phyloP scores from a whole-genome alignment of 1,284 basidiomycete genomes.

The Thelephora terrestris region DNA sequence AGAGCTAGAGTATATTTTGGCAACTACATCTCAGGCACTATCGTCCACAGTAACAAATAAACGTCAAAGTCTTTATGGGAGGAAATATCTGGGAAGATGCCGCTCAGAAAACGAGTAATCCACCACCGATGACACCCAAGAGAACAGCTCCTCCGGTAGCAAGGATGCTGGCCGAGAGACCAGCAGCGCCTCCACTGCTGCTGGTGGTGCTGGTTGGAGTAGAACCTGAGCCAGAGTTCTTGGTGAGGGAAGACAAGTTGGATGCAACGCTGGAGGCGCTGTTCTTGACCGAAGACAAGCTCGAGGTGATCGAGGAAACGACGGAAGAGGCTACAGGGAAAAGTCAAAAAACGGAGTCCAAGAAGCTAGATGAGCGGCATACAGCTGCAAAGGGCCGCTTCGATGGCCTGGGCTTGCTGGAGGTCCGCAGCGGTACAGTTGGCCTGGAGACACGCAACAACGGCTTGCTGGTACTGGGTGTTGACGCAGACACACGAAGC shows the following conservation, averaged over 20 bases:
- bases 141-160: slow-evolving; percentile 9
- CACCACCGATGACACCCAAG: slow-evolving; percentile 10
- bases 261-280: slow-evolving; percentile 1
- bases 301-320: slow-evolving; percentile 2
- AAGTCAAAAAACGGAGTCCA: slow-evolving; percentile 1
- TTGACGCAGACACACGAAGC: slow-evolving; percentile 19
- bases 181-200: slow-evolving; percentile 1
- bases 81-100: neutral
- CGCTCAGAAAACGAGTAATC: slow-evolving; percentile 10
- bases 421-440: slow-evolving; percentile 16
- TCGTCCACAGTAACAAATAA: too few relatives aligned
- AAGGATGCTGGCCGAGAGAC: slow-evolving; percentile 3
- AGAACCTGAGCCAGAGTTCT: neutral
- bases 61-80: neutral
- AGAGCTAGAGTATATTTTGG: too few relatives aligned
- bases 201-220: slow-evolving; percentile 1
- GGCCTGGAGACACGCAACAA: slow-evolving; percentile 12
- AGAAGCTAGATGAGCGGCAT: slow-evolving; percentile 18
- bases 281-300: neutral
- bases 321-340: slow-evolving; percentile 2
- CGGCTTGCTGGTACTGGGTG: slow-evolving; percentile 15
- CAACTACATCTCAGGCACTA: too few relatives aligned
- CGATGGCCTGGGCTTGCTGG: slow-evolving; percentile 14
- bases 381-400: slow-evolving; percentile 17
- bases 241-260: neutral